A percentile compares a stretch with the other conserved stretches of the same genome.
These are phyloP conservation scores for Hysterangium stoloniferum DNA, from an alignment of 768 basidiomycete species.

Conservation along the genomic window DNA sequence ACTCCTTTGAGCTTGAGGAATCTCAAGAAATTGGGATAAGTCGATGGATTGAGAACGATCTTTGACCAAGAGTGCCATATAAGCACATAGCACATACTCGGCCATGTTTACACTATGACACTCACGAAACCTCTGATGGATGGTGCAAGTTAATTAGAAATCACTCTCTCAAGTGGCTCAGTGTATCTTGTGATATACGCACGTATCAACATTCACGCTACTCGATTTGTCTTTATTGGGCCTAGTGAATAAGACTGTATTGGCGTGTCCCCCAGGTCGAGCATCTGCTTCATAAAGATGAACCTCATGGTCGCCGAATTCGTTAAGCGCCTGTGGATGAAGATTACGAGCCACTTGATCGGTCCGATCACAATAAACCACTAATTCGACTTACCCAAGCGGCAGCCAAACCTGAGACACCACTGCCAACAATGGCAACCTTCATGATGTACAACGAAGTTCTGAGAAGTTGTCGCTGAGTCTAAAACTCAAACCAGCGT, in stretches of 20 bases:
- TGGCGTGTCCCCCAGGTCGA: slow-evolving; percentile 69
- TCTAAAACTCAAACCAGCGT: too few species aligned
- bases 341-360: neutral
- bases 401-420: slow-evolving; percentile 70
- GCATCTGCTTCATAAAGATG: slow-evolving; percentile 64
- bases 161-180: too few species aligned
- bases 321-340: slow-evolving; percentile 40
- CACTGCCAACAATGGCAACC: slow-evolving; percentile 69
- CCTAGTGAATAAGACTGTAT: slow-evolving; percentile 53
- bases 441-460: too few species aligned
- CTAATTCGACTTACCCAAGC: slow-evolving; percentile 49
- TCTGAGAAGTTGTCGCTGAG: too few species aligned
- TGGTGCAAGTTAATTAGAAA: too few species aligned
- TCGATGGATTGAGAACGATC: slow-evolving; percentile 72
- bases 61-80: slow-evolving; percentile 24
- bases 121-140: slow-evolving; percentile 58
- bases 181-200: slow-evolving; percentile 22
- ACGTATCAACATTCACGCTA: slow-evolving; percentile 61
- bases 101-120: slow-evolving; percentile 3
- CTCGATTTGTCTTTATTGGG: slow-evolving; percentile 24
- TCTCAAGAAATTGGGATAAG: slow-evolving; percentile 72
- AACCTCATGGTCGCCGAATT: slow-evolving; percentile 65
- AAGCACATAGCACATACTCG: neutral
- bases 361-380: too few species aligned
- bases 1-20: slow-evolving; percentile 49